Conservation (phyloP, 164 flowering plant genomes). For the Macadamia integrifolia region DNA sequence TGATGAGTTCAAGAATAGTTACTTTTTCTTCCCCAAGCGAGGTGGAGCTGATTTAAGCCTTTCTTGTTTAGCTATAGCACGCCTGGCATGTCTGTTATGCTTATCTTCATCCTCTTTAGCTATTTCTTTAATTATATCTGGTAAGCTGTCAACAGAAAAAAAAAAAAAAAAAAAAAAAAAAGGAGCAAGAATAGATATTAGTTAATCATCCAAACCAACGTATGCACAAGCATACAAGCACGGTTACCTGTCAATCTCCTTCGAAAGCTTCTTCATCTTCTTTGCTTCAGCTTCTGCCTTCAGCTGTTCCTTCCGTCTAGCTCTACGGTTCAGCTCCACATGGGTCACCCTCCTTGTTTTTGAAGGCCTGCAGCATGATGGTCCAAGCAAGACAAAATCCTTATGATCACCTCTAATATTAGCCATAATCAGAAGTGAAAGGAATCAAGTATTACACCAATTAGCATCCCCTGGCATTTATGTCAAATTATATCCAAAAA, state of each 20-base stretch:
- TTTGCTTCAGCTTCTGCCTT: conserved; percentile 60
- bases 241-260: conserved; percentile 73
- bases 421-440: too few species aligned
- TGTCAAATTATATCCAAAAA: too few species aligned
- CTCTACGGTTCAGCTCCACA: conserved; percentile 72
- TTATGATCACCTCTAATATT: neutral
- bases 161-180: neutral
- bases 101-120: conserved; percentile 86
- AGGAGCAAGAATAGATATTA: neutral
- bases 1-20: conserved; percentile 14
- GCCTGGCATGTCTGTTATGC: conserved; percentile 55
- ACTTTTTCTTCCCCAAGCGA: conserved; percentile 92
- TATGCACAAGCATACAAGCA: neutral
- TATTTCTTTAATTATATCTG: conserved; percentile 77
- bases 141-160: conserved; percentile 40
- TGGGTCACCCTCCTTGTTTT: conserved; percentile 62
- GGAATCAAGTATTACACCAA: neutral
- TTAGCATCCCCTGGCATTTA: too few species aligned
- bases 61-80: conserved; percentile 67
- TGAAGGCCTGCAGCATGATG: conserved; percentile 32
- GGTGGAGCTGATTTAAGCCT: conserved; percentile 76
- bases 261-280: conserved; percentile 41
- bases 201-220: neutral
- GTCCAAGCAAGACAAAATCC: conserved; percentile 5
- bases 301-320: conserved; percentile 57